Base-by-base conservation (phyloP, 768 basidiomycete species). In the Lactifluus piperatus region DNA sequence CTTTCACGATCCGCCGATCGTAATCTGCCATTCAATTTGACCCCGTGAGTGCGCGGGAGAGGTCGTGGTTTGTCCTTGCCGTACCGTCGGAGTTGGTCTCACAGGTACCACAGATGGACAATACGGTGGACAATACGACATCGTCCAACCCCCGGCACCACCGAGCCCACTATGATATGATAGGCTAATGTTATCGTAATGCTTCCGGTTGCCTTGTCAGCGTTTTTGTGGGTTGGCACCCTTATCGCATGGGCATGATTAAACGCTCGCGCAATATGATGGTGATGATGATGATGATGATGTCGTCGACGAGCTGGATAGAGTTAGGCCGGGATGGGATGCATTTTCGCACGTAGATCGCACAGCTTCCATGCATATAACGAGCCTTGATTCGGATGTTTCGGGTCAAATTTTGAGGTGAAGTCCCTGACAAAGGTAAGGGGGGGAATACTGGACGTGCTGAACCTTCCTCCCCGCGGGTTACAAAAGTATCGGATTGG, bases 1-100 rank as follows among this genome's bases (percentile, higher is more conserved):
- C 58, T 43, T 32, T 39, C 24, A n/a, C 14, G 41, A 46, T 26
- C 49, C 54, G 47, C 59, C 59, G 59, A 60, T 60, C 59, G 59
- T 60, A 56, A 60, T 60, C 43, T 60, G 49, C 10, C 20, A 10
- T 29, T 36, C 24, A 24, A 37, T 46, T 44, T 37, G 39, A 24
- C 43, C 13, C 39, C 39, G 39, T 41, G 49, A 13, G 45, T 20
- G 10, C 32, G 11, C 16, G 14, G n/a, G n/a, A n/a, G n/a, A n/a
- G n/a, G n/a, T n/a, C n/a, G n/a, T n/a, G n/a, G n/a, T n/a, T 39
- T 39, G 16, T 39, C 37, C 37, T 39, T 4, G 8, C 30, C 7
- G 14, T 18, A 5, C 5, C 7, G 37, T 39, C 37, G 37, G 37
- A 39, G 16, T 39, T 39, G 37, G 37, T 39, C 37, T n/a, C 37